Evolutionary conservation across 1,139 yeast genomes (phyloP).

Genomic region (Yamadazyma friedrichii): DNA sequence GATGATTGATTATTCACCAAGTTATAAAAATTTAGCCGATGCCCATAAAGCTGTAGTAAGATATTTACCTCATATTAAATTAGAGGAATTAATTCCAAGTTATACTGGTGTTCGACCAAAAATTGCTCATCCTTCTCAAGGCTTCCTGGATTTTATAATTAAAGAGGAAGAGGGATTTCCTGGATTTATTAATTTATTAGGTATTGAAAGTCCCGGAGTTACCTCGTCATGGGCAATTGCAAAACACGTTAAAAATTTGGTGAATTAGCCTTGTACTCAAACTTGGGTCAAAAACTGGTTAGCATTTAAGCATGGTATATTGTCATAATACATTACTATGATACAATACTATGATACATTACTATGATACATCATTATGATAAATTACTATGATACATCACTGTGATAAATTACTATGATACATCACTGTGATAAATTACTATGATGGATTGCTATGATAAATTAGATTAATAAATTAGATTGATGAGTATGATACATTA

Average conservation of each 20-base stretch:
- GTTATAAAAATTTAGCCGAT: constrained; percentile 42
- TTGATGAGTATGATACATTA: background rate
- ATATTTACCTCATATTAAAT: constrained; percentile 61
- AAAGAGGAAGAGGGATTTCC: constrained; percentile 62
- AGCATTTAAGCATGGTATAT: no score
- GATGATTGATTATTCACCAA: constrained; percentile 49
- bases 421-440: no score
- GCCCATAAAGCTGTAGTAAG: constrained; percentile 60
- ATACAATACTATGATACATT: no score
- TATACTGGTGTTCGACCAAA: constrained; percentile 88
- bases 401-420: no score
- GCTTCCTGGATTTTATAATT: constrained; percentile 72
- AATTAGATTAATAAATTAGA: no score
- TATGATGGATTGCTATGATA: no score
- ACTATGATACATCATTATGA: no score
- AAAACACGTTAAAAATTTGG: constrained; percentile 56
- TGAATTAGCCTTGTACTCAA: no score
- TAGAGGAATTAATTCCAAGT: constrained; percentile 56
- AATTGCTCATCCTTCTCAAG: constrained; percentile 35
- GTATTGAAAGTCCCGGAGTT: constrained; percentile 89
- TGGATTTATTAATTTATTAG: constrained; percentile 77
- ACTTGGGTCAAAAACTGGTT: no score
- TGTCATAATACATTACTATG: no score
- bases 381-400: no score
- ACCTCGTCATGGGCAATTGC: constrained; percentile 83